Percentiles rank a stretch among this genome's conserved stretches.
phyloP scores from a whole-genome alignment of 331 rosid genomes.

The Acacia concinna region DNA sequence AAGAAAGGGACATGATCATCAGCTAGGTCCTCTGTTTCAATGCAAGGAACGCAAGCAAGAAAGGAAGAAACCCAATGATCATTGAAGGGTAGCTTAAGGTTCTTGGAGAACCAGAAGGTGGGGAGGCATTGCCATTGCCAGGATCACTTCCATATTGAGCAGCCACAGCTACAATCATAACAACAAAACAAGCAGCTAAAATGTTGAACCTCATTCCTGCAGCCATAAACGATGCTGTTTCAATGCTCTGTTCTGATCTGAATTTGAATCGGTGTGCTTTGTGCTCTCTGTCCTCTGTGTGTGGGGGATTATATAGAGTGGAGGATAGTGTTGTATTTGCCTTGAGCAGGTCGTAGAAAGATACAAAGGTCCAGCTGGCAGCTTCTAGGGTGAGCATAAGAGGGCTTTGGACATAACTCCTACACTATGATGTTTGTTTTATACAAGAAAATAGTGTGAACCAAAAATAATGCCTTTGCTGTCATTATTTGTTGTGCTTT shows the following conservation, averaged over 20 bases:
- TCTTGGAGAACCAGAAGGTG: slow-evolving; percentile 28
- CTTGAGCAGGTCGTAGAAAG: slow-evolving; percentile 21
- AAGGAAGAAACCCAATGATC: slow-evolving; percentile 30
- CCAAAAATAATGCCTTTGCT: not conserved
- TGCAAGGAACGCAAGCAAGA: slow-evolving; percentile 40
- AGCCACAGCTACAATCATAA: slow-evolving; percentile 36
- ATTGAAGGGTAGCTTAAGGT: slow-evolving; percentile 37
- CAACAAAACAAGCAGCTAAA: slow-evolving; percentile 34
- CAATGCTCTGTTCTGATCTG: slow-evolving; percentile 26
- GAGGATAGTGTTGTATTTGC: not conserved
- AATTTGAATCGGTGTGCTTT: not conserved
- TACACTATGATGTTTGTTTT: not conserved
- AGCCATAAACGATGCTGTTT: slow-evolving; percentile 32
- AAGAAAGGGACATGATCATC: not conserved
- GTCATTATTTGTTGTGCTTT: not conserved
- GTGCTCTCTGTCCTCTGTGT: not conserved
- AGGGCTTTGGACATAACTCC: slow-evolving; percentile 1
- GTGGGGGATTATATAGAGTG: not conserved
- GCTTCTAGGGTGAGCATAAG: not conserved
- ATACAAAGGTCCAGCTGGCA: not conserved
- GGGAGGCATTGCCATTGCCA: not conserved
- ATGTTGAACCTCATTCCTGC: slow-evolving; percentile 30
- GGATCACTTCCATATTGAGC: slow-evolving; percentile 36
- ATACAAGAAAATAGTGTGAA: not conserved
- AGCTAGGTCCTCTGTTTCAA: slow-evolving; percentile 29